phyloP scores from a whole-genome alignment of 1,139 yeast species.

The Lodderomyces elongisporus region DNA sequence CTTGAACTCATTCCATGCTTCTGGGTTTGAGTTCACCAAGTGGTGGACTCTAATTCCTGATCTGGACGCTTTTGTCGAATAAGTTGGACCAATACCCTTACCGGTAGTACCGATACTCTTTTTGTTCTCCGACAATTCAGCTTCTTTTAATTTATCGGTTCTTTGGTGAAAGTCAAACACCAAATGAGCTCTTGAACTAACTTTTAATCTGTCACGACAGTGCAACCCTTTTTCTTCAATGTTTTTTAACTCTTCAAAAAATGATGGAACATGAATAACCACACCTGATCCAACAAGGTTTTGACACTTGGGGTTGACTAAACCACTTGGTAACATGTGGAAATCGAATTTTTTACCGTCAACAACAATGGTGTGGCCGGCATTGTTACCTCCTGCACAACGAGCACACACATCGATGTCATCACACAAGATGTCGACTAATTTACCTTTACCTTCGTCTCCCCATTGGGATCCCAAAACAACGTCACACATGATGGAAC shows the following conservation, averaged over 20 bases:
- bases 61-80: slow-evolving; percentile 93
- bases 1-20: slow-evolving; percentile 91
- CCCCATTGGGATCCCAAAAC: slow-evolving; percentile 99
- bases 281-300: slow-evolving; percentile 96
- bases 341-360: slow-evolving; percentile 85
- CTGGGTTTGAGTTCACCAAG: slow-evolving; percentile 82
- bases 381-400: slow-evolving; percentile 99
- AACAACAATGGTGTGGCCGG: slow-evolving; percentile 97
- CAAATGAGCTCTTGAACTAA: slow-evolving; percentile 91
- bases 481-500: slow-evolving; percentile 71
- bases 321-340: slow-evolving; percentile 98
- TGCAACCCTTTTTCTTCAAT: slow-evolving; percentile 76
- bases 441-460: slow-evolving; percentile 98
- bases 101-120: slow-evolving; percentile 98
- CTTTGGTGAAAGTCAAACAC: slow-evolving; percentile 98
- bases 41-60: slow-evolving; percentile 97
- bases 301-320: slow-evolving; percentile 85
- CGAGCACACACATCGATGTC: slow-evolving; percentile 95
- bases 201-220: slow-evolving; percentile 75
- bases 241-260: slow-evolving; percentile 79
- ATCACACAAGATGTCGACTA: slow-evolving; percentile 90
- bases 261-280: slow-evolving; percentile 90
- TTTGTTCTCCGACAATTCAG: slow-evolving; percentile 78
- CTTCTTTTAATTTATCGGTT: slow-evolving; percentile 92
- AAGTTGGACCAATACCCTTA: slow-evolving; percentile 98